Percentiles rank a stretch among this genome's conserved stretches.
Evolutionary conservation across 148 eudicot species (phyloP).

Genomic region (Dysphania ambrosioides): DNA sequence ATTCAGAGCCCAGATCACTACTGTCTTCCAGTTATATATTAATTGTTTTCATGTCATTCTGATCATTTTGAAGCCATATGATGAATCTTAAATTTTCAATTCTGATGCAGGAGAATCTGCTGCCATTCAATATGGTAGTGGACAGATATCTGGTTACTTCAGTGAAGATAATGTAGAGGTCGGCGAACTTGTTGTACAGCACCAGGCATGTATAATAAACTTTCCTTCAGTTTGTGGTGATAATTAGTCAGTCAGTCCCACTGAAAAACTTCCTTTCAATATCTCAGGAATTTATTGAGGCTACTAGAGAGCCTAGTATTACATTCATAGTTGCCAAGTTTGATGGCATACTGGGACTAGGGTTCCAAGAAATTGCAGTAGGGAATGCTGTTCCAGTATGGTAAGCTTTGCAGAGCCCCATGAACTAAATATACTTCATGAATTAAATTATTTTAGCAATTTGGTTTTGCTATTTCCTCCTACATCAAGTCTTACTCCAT

Average conservation of each 20-base stretch:
- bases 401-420: constrained; percentile 35
- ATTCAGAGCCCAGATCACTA: too few species aligned
- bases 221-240: constrained; percentile 1
- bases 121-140: constrained; percentile 68
- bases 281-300: constrained; percentile 80
- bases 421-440: background rate
- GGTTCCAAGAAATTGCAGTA: constrained; percentile 80
- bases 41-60: background rate
- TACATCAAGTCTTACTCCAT: background rate
- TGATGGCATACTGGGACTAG: constrained; percentile 95
- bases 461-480: background rate
- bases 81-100: background rate
- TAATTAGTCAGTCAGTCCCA: background rate
- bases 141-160: constrained; percentile 74
- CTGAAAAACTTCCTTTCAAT: background rate
- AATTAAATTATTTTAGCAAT: too few species aligned
- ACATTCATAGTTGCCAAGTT: constrained; percentile 86
- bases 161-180: constrained; percentile 60
- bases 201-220: constrained; percentile 44
- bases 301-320: constrained; percentile 77
- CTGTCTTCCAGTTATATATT: too few species aligned
- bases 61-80: background rate
- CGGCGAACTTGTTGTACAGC: constrained; percentile 60
- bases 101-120: constrained; percentile 59
- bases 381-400: constrained; percentile 86